Conservation (phyloP, 2,329 filamentous ascomycete species). For the Aspergillus fijiensis region DNA sequence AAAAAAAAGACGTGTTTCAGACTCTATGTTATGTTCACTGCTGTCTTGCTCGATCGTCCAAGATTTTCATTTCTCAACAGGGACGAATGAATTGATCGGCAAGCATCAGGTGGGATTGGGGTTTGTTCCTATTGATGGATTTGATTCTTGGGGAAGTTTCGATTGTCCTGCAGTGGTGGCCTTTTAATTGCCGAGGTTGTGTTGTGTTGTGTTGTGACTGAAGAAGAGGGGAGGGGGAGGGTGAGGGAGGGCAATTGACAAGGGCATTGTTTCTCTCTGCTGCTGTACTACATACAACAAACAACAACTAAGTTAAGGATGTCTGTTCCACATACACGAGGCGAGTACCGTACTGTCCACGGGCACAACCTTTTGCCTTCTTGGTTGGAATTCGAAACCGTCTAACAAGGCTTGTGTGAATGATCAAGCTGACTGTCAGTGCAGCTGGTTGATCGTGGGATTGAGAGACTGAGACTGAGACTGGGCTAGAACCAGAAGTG, state of each 20-base stretch:
- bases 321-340: no score
- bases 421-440: background rate
- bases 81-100: constrained; percentile 2
- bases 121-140: background rate
- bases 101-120: background rate
- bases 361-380: no score
- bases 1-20: no score
- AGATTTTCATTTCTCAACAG: background rate
- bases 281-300: background rate
- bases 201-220: background rate
- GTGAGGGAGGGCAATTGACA: background rate
- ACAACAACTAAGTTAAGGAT: no score
- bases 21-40: background rate
- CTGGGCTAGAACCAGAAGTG: no score
- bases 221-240: background rate
- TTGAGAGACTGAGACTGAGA: no score
- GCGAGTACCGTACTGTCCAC: no score
- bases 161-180: background rate
- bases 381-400: no score
- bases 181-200: background rate
- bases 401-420: background rate
- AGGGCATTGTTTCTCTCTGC: background rate
- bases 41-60: background rate
- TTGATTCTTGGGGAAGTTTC: background rate
- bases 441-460: no score